phyloP scores from a whole-genome alignment of 495 filamentous ascomycete species.

The Neurospora sp. region DNA sequence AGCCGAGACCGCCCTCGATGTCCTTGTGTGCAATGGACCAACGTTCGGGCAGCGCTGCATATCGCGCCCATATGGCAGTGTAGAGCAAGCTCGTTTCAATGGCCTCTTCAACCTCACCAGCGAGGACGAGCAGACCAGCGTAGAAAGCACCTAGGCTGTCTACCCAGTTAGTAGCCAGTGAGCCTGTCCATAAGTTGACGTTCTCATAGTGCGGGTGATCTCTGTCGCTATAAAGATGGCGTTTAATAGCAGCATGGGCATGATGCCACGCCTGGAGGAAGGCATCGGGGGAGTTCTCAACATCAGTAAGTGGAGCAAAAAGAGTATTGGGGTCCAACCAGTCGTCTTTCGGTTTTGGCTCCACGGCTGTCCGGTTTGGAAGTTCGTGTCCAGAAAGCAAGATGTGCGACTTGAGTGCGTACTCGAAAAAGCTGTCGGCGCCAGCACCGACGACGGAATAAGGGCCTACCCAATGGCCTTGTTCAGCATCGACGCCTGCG shows the following conservation, averaged over 20 bases:
- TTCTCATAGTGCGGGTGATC: conserved; percentile 86
- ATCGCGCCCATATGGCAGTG: conserved; percentile 88
- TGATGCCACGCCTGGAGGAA: conserved; percentile 82
- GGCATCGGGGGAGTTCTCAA: conserved; percentile 59
- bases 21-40: conserved; percentile 82
- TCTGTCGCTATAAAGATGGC: conserved; percentile 65
- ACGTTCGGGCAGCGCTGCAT: conserved; percentile 82
- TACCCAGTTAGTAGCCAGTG: conserved; percentile 74
- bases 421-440: conserved; percentile 96
- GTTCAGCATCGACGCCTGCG: conserved; percentile 84
- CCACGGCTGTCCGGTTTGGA: conserved; percentile 37
- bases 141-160: conserved; percentile 94
- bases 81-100: conserved; percentile 79
- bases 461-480: conserved; percentile 77
- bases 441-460: conserved; percentile 90
- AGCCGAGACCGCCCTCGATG: conserved; percentile 77
- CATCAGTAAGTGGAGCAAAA: conserved; percentile 49
- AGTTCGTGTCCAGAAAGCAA: conserved; percentile 62
- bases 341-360: conserved; percentile 14
- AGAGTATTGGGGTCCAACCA: conserved; percentile 46
- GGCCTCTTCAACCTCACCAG: conserved; percentile 84
- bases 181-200: conserved; percentile 76
- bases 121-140: conserved; percentile 77
- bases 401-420: conserved; percentile 88
- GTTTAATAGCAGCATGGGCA: conserved; percentile 73